Base-by-base conservation (phyloP, 1,284 basidiomycete species). In the Ceratobasidium sp. region DNA sequence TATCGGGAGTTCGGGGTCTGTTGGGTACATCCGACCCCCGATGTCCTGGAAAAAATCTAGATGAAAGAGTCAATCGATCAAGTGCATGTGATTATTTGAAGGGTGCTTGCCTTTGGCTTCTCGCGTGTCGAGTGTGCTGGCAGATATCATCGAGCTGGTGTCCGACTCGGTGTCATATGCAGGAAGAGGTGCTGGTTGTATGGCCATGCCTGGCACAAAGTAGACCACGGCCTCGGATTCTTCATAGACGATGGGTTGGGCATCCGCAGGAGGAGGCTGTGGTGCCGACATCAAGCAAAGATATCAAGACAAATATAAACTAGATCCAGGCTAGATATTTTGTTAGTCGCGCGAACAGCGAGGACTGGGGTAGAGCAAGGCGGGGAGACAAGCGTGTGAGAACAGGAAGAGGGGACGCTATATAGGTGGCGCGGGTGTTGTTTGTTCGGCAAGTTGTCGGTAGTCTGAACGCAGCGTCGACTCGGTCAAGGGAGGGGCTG, bases 11-110 rank as follows among this genome's bases (percentile, higher is more conserved):
- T 53, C 50, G 34, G 48, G 64, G 36, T 67, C 64, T 5, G 36
- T 26, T n/a, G 64, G 64, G 41, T 41, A 67, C 34, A 67, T 30
- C 18, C 64, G 48, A 10, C 64, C 64, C 18, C 34, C 64, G 28
- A 67, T 52, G 26, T 67, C 50, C 21, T 55, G 50, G 26, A 67
- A 67, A 34, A 39, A 67, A 16, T 50, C 64, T 55, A 30, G 6
- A 34, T 5, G 21, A 62, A 30, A 32, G 1, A 6, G 48, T 55
- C 21, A 58, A 32, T 39, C n/a, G 32, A 39, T 58, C 23, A 26
- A 32, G 12, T 30, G 39, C 48, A 30, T 32, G 48, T n/a, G 48
- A 32, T 39, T 36, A 41, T 34, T 28, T 2, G 14, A 10, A 32
- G 6, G 5, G 2, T 6, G 30, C 64, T 23, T 43, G 39, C 64